Conservation (phyloP, 2,329 filamentous ascomycete genomes). For the Penicillium sp. region DNA sequence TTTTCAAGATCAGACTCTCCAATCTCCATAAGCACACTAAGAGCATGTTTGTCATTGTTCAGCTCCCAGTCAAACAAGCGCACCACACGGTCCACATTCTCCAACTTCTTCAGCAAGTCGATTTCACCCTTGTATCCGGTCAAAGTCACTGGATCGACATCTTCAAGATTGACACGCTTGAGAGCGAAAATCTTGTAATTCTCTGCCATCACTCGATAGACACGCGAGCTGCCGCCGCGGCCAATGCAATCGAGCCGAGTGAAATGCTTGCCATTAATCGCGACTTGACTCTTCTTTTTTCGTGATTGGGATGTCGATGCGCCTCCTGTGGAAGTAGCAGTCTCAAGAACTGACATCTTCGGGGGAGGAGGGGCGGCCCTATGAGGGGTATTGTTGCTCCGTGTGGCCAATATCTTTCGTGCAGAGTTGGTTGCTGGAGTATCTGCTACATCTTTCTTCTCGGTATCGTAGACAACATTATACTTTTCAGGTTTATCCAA, state of each 20-base stretch:
- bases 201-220: slow-evolving; percentile 95
- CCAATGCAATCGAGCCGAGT: slow-evolving; percentile 88
- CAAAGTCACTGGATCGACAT: slow-evolving; percentile 80
- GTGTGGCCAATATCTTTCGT: slow-evolving; percentile 51
- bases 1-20: slow-evolving; percentile 91
- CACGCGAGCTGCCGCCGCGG: slow-evolving; percentile 87
- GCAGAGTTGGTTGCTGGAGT: slow-evolving; percentile 48
- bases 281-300: slow-evolving; percentile 79
- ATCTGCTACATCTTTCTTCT: slow-evolving; percentile 46
- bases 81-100: slow-evolving; percentile 85
- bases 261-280: slow-evolving; percentile 88
- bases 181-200: slow-evolving; percentile 94
- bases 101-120: slow-evolving; percentile 78
- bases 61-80: slow-evolving; percentile 89
- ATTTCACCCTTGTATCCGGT: slow-evolving; percentile 94
- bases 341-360: slow-evolving; percentile 95
- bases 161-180: slow-evolving; percentile 87
- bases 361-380: slow-evolving; percentile 79
- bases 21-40: slow-evolving; percentile 95
- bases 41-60: slow-evolving; percentile 84
- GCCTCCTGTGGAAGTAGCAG: slow-evolving; percentile 79
- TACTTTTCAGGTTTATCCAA: slow-evolving; percentile 59
- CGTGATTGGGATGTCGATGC: slow-evolving; percentile 70
- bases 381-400: slow-evolving; percentile 71
- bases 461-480: slow-evolving; percentile 50